Conservation (phyloP, 208 protist species). For the Balamuthia mandrillaris region DNA sequence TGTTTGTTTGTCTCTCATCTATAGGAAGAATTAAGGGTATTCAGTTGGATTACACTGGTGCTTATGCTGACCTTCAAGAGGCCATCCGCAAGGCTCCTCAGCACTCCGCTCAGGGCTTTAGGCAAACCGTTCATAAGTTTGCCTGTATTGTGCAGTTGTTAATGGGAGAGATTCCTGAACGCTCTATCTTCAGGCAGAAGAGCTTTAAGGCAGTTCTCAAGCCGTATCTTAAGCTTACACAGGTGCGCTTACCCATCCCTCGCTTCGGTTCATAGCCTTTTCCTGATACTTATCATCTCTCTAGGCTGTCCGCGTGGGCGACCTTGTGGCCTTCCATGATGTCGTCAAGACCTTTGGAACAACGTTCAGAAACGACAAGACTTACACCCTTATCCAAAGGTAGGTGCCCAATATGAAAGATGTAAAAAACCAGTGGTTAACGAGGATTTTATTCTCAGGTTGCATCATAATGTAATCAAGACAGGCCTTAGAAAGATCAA, state of each 20-base stretch:
- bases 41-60: conserved; percentile 92
- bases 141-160: conserved; percentile 93
- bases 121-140: conserved; percentile 79
- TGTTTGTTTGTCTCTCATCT: conserved; percentile 33
- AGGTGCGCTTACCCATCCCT: conserved; percentile 61
- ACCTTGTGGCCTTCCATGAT: conserved; percentile 87
- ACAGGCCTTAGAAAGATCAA: conserved; percentile 94
- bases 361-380: conserved; percentile 89
- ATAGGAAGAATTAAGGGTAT: conserved; percentile 86
- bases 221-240: conserved; percentile 91
- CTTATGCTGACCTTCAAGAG: conserved; percentile 86
- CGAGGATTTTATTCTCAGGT: conserved; percentile 48
- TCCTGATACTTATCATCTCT: not conserved
- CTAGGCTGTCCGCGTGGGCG: conserved; percentile 73
- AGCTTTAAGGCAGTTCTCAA: conserved; percentile 80
- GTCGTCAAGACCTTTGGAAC: conserved; percentile 83
- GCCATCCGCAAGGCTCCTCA: conserved; percentile 93
- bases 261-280: not conserved
- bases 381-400: conserved; percentile 89
- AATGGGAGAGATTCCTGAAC: conserved; percentile 93
- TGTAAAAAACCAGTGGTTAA: not conserved
- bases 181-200: conserved; percentile 68
- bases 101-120: conserved; percentile 86
- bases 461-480: conserved; percentile 96
- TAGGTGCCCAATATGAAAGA: not conserved